A percentile compares a stretch with the other conserved stretches of the same genome.
Conservation (phyloP, 495 filamentous ascomycete species). For the Annulohypoxylon moriforme region DNA sequence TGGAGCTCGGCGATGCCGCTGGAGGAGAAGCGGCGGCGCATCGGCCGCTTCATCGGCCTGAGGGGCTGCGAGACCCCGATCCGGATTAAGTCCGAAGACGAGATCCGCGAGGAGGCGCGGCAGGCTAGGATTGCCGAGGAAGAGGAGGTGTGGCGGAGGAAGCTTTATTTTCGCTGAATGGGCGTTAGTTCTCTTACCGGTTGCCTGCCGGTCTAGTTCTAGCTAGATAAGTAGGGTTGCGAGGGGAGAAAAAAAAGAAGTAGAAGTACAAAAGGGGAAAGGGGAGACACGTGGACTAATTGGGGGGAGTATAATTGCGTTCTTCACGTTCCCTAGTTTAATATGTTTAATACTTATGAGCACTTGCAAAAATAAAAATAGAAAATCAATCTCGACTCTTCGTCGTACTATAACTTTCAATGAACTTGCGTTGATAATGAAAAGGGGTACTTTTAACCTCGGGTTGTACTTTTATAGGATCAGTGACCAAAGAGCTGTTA, state of each 20-base stretch:
- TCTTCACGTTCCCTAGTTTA: constrained; percentile 32
- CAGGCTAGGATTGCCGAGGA: constrained; percentile 48
- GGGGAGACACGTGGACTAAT: not conserved
- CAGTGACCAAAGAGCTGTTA: not conserved
- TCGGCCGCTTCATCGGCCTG: constrained; percentile 77
- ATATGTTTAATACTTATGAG: constrained; percentile 38
- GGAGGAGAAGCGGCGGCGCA: constrained; percentile 69
- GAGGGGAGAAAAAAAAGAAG: not conserved
- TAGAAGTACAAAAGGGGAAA: not conserved
- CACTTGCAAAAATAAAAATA: constrained; percentile 40
- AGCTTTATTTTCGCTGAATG: constrained; percentile 49
- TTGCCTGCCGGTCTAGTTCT: not conserved
- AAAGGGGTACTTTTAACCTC: not conserved
- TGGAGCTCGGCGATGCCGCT: constrained; percentile 55
- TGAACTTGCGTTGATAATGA: not conserved
- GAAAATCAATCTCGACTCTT: not conserved
- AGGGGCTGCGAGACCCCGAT: constrained; percentile 67
- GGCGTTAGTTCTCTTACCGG: not conserved
- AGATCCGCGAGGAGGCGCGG: constrained; percentile 53
- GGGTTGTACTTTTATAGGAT: too few relatives aligned
- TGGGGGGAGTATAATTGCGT: constrained; percentile 5
- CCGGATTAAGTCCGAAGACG: constrained; percentile 49
- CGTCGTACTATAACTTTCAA: not conserved
- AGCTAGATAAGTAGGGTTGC: not conserved
- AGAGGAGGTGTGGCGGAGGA: constrained; percentile 56